Conservation (phyloP, 768 basidiomycete genomes). For the Suillus americanus region DNA sequence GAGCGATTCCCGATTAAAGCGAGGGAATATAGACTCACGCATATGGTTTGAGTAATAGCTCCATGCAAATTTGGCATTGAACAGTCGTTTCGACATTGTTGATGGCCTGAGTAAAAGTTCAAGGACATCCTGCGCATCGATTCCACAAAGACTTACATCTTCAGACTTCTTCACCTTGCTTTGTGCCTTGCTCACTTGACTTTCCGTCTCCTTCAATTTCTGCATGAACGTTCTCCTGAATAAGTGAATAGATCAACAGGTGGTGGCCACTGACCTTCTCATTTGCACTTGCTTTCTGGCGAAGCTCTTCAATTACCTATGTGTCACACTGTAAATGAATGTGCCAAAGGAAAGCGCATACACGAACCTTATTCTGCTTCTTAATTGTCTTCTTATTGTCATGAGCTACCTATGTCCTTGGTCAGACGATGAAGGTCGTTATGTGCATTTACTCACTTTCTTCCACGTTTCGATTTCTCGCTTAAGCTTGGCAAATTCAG, state of each 20-base stretch:
- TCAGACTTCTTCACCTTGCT: slow-evolving; percentile 50
- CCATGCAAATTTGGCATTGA: slow-evolving; percentile 80
- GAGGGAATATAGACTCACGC: slow-evolving; percentile 45
- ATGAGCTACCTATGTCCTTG: slow-evolving; percentile 30
- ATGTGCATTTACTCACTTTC: slow-evolving; percentile 30
- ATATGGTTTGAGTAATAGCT: slow-evolving; percentile 61
- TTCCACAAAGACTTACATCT: slow-evolving; percentile 43
- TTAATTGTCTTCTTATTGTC: slow-evolving; percentile 51
- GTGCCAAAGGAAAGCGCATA: neutral
- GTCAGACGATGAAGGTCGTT: slow-evolving; percentile 8
- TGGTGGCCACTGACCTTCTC: slow-evolving; percentile 35
- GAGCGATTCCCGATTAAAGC: neutral
- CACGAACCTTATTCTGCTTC: slow-evolving; percentile 57
- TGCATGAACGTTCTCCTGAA: slow-evolving; percentile 16
- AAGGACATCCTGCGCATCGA: neutral
- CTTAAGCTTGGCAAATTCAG: slow-evolving; percentile 55
- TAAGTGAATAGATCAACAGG: slow-evolving; percentile 4
- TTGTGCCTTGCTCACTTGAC: slow-evolving; percentile 43
- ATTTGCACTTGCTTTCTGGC: slow-evolving; percentile 38
- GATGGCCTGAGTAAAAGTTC: slow-evolving; percentile 41
- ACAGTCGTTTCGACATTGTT: slow-evolving; percentile 55
- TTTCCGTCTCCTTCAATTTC: slow-evolving; percentile 47
- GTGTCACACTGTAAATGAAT: slow-evolving; percentile 7
- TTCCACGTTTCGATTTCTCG: slow-evolving; percentile 58
- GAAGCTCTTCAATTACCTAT: slow-evolving; percentile 56